Conservation (phyloP, 768 basidiomycete species). For the Suillus plorans region DNA sequence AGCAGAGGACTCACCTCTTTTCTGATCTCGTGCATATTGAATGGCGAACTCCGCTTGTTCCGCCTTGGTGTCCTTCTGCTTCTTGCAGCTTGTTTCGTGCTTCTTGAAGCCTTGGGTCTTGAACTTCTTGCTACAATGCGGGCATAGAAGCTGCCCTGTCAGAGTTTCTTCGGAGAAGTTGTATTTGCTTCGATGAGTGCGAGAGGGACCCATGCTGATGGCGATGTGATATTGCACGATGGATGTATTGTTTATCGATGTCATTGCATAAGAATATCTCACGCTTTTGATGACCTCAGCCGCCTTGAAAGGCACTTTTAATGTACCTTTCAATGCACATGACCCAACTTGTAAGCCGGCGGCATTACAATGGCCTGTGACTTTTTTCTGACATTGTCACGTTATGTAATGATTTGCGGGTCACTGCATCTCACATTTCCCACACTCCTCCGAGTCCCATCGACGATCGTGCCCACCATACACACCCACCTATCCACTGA, state of each 20-base stretch:
- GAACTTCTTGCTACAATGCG: background rate
- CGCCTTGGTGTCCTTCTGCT: background rate
- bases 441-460: no score
- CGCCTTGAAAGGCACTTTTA: background rate
- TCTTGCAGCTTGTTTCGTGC: slow-evolving; percentile 1
- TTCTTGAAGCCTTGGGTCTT: slow-evolving; percentile 3
- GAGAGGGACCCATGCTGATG: background rate
- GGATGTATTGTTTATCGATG: background rate
- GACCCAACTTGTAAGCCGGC: no score
- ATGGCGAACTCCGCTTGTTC: background rate
- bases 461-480: no score
- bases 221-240: background rate
- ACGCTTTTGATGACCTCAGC: background rate
- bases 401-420: no score
- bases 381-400: no score
- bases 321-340: background rate
- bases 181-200: background rate
- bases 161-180: background rate
- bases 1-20: slow-evolving; percentile 3
- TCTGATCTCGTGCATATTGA: background rate
- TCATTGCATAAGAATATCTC: background rate
- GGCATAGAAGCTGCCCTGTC: background rate
- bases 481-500: no score
- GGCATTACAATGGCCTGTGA: no score
- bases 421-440: no score